Evolutionary conservation across 2,329 filamentous ascomycete species (phyloP).

Genomic region (Pseudocercospora musae): DNA sequence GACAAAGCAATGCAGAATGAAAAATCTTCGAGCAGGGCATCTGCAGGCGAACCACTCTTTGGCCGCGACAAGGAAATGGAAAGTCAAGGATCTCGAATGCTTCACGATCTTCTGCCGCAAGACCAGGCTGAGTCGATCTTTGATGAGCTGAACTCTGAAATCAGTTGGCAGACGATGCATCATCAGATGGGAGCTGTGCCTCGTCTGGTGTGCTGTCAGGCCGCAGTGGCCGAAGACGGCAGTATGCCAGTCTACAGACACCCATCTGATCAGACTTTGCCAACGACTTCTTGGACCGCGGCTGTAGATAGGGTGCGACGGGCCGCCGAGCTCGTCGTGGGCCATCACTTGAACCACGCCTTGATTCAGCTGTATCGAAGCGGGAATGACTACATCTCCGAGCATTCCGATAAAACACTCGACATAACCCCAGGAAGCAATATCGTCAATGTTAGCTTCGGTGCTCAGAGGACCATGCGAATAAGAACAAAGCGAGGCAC

Average conservation of each 20-base stretch:
- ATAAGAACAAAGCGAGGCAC: slow-evolving; percentile 72
- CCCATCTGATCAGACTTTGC: slow-evolving; percentile 82
- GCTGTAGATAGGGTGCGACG: slow-evolving; percentile 66
- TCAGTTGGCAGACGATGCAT: slow-evolving; percentile 87
- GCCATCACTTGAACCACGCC: slow-evolving; percentile 83
- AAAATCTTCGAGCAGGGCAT: neutral
- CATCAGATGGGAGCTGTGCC: slow-evolving; percentile 91
- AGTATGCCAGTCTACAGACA: slow-evolving; percentile 90
- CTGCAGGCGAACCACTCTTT: slow-evolving; percentile 24
- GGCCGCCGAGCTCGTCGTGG: slow-evolving; percentile 67
- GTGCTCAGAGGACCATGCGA: slow-evolving; percentile 84
- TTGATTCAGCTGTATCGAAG: slow-evolving; percentile 91
- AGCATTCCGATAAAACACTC: slow-evolving; percentile 95
- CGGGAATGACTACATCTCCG: slow-evolving; percentile 86
- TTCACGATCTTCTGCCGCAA: slow-evolving; percentile 65
- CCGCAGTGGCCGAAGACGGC: slow-evolving; percentile 69
- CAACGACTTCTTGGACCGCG: slow-evolving; percentile 70
- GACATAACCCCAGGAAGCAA: slow-evolving; percentile 78
- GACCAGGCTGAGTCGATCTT: slow-evolving; percentile 58
- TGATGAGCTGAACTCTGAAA: slow-evolving; percentile 66
- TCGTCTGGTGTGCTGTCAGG: slow-evolving; percentile 85
- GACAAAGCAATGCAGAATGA: slow-evolving; percentile 3
- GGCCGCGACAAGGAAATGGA: slow-evolving; percentile 39
- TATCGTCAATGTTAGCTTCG: slow-evolving; percentile 92
- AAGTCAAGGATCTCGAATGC: slow-evolving; percentile 69